Evolutionary conservation across 768 basidiomycete genomes (phyloP).

Genomic region (Lactarius trivialis): DNA sequence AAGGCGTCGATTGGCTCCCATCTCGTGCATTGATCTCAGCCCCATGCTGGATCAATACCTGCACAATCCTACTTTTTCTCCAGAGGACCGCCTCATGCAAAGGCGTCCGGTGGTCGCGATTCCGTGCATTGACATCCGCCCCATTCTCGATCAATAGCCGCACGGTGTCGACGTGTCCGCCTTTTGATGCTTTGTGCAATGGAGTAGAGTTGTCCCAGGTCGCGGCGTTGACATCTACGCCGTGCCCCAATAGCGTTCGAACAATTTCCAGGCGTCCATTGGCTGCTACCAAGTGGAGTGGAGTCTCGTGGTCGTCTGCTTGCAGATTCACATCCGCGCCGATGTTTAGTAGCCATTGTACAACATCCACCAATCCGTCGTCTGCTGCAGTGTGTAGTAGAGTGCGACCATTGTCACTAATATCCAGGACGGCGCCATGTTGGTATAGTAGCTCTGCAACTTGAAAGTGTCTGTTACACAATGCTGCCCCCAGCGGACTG

Average conservation of each 20-base stretch:
- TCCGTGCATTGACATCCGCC: neutral
- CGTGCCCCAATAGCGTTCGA: neutral
- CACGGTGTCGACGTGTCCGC: neutral
- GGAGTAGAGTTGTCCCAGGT: neutral
- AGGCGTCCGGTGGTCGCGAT: neutral
- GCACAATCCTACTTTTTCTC: neutral
- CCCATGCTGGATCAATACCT: neutral
- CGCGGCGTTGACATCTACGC: neutral
- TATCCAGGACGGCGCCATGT: neutral
- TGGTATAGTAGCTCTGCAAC: neutral
- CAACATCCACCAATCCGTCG: neutral
- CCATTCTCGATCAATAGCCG: neutral
- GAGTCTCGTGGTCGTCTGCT: neutral
- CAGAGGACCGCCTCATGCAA: neutral
- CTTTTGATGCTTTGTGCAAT: neutral
- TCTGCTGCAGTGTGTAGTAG: neutral
- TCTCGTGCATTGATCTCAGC: neutral
- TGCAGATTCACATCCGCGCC: neutral
- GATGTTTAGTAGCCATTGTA: neutral
- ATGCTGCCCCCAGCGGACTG: neutral
- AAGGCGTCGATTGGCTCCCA: neutral
- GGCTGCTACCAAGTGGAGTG: neutral
- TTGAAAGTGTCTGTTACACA: neutral
- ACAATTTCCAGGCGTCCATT: neutral
- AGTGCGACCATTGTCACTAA: neutral